A percentile compares a stretch with the other conserved stretches of the same genome.
Conservation (phyloP, 179 eudicot species). For the Silene vulgaris region DNA sequence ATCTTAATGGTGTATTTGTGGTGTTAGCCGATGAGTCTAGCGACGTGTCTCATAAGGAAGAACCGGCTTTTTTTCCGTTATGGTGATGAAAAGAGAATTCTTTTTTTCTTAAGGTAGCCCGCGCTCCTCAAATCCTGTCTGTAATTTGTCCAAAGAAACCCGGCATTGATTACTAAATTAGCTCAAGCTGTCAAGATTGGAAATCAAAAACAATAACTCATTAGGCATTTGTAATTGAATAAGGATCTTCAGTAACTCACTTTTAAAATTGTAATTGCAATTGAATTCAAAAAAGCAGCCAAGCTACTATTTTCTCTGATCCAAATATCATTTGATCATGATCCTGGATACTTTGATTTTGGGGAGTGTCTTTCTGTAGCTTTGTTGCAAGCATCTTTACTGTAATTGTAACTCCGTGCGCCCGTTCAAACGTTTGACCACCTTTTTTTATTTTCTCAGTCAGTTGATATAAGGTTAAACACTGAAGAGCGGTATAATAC, state of each 20-base stretch:
- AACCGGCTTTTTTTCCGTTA: no score
- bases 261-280: neutral
- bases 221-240: neutral
- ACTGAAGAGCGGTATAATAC: neutral
- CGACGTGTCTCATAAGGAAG: no score
- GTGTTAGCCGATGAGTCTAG: no score
- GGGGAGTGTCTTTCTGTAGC: neutral
- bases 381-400: neutral
- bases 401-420: neutral
- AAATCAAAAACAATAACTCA: neutral
- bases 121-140: no score
- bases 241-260: neutral
- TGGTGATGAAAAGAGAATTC: no score
- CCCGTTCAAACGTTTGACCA: neutral
- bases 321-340: neutral
- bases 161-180: neutral
- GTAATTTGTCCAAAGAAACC: neutral
- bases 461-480: neutral
- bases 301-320: neutral
- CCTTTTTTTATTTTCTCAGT: neutral
- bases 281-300: neutral
- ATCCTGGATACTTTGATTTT: neutral
- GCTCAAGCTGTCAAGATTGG: neutral
- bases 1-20: no score
- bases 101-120: no score